Base-by-base conservation (phyloP, 768 basidiomycete species). In the Lactarius indigo region DNA sequence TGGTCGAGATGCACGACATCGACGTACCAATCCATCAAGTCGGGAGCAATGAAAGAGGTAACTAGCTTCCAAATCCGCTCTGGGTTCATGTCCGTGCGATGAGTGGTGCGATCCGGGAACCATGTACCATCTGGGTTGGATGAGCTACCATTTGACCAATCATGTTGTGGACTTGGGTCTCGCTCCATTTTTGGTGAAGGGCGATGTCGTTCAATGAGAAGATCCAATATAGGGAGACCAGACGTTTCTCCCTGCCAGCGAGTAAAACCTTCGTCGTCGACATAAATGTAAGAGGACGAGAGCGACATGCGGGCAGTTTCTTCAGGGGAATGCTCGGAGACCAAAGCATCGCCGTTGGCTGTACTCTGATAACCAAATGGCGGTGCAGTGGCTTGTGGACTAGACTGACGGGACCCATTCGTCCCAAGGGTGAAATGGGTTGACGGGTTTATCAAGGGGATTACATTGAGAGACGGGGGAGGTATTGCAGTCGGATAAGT, bases 241-340 rank as follows among this genome's bases (percentile, higher is more conserved):
- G 94, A 96, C 0, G 93, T 93, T 72, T 96, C 94, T 35, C 95
- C 94, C 78, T 94, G 92, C 92, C 92, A 94, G 64, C 92, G 80
- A 0, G 92, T 91, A 73, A 88, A 90, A 3, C 92, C 92, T 74
- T 93, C 91, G 73, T 94, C 91, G 69, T 94, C 92, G 66, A 91
- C 87, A 74, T 94, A 94, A 39, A 94, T 83, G 74, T 94, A 94
- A 0, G 90, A 91, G 2, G 90, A 88, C 0, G 88, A 84, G 52
- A 92, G 75, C 0, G 87, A 86, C 77, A 87, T 83, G 31, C 86
- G 83, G 15, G 86, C 82, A 1, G 83, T 79, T 59, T 88, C 88
- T 57, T 87, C 88, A 8, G 78, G 76, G 26, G 84, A 76, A 50
- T 82, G 82, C 57, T 87, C 87, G 37, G 77, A 72, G 47, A 39